Percentiles rank a stretch among this genome's conserved stretches.
These are phyloP conservation scores for Phaffia australis DNA, from an alignment of 768 basidiomycete species.

Conservation along the genomic window DNA sequence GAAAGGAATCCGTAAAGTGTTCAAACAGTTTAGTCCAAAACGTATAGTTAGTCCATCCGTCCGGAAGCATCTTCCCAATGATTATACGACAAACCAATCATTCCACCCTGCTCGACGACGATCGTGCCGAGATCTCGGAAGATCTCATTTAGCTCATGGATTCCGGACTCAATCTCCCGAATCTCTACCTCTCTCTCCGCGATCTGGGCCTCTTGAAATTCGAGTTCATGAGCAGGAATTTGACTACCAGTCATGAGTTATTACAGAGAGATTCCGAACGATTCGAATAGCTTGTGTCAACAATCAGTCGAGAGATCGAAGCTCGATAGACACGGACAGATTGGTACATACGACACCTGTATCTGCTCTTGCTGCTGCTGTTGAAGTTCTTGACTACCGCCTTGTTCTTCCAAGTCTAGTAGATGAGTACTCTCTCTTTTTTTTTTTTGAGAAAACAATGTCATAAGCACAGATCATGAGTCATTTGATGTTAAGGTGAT, in stretches of 20 bases:
- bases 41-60: neutral
- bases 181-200: conserved; percentile 91
- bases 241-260: conserved; percentile 2
- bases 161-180: conserved; percentile 89
- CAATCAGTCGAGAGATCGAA: no score
- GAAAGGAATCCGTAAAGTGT: neutral
- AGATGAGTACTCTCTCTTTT: neutral
- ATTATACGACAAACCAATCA: conserved; percentile 60
- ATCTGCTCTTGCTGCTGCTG: neutral
- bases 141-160: conserved; percentile 90
- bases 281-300: no score
- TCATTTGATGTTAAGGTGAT: neutral
- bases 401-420: neutral
- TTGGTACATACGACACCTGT: neutral
- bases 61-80: neutral
- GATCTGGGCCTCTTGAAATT: conserved; percentile 89
- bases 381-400: neutral
- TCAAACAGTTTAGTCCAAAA: neutral
- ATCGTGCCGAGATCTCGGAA: conserved; percentile 92
- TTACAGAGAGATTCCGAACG: no score
- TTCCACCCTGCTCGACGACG: conserved; percentile 83
- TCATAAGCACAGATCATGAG: neutral
- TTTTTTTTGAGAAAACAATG: neutral
- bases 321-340: neutral
- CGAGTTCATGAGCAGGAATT: conserved; percentile 52